A percentile compares a stretch with the other conserved stretches of the same genome.
phyloP scores from a whole-genome alignment of 345 rosid species.

The Eucalyptus melliodora region DNA sequence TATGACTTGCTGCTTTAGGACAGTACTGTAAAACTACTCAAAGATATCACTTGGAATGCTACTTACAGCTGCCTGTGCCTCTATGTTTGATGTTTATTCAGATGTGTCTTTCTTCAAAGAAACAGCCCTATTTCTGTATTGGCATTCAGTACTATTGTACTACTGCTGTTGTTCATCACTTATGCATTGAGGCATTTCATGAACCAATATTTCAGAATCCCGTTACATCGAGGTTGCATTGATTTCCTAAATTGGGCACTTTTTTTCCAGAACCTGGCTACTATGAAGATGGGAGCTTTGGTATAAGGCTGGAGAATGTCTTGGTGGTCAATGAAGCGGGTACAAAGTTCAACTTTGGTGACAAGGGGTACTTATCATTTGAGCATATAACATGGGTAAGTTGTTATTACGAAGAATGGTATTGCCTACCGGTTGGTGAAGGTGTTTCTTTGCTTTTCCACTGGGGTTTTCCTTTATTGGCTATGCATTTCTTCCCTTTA shows the following conservation, averaged over 20 bases:
- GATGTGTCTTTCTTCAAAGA: neutral
- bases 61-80: neutral
- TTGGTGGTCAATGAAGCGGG: constrained; percentile 63
- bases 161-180: neutral
- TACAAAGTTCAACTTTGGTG: constrained; percentile 82
- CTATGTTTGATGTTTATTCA: neutral
- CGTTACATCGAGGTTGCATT: neutral
- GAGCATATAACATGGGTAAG: constrained; percentile 99
- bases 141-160: neutral
- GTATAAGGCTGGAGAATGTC: constrained; percentile 93
- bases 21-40: neutral
- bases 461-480: neutral
- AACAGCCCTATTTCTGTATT: neutral
- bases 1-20: neutral
- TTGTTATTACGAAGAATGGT: neutral
- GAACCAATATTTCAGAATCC: neutral
- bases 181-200: neutral
- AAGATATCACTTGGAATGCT: neutral
- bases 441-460: neutral
- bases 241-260: neutral
- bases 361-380: constrained; percentile 76
- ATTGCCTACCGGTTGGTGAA: neutral
- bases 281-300: constrained; percentile 91
- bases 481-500: neutral
- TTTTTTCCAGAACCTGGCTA: constrained; percentile 78